These are phyloP conservation scores for Cystobasidium onofrii DNA, from an alignment of 768 basidiomycete genomes.

Conservation along the genomic window DNA sequence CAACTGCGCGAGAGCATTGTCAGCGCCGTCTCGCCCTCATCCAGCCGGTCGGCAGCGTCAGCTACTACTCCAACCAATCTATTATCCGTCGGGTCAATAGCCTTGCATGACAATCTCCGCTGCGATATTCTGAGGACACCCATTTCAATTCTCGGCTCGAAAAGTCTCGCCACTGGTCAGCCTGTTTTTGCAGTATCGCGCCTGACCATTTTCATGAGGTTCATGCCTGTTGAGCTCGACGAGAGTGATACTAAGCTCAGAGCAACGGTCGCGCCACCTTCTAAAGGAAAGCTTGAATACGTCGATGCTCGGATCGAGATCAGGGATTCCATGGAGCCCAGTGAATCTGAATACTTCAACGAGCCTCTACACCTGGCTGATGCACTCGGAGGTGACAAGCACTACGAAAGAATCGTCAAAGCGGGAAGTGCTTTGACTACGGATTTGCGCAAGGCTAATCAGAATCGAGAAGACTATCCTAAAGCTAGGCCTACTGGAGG, in stretches of 20 bases:
- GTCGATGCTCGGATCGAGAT: conserved; percentile 22
- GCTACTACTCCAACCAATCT: background rate
- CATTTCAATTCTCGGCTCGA: background rate
- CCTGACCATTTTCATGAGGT: conserved; percentile 5
- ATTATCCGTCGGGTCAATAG: conserved; percentile 18
- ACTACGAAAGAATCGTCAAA: conserved; percentile 24
- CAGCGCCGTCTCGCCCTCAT: background rate
- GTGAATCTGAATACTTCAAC: background rate
- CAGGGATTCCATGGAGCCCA: conserved; percentile 1
- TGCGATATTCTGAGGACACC: conserved; percentile 26
- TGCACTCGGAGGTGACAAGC: conserved; percentile 12
- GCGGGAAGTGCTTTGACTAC: conserved; percentile 3
- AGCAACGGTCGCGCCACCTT: background rate
- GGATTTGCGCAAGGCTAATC: conserved; percentile 20
- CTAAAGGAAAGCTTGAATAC: conserved; percentile 8
- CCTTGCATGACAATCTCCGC: conserved; percentile 20
- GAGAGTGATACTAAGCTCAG: background rate
- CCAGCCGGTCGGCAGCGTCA: background rate
- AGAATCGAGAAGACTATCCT: conserved; percentile 17
- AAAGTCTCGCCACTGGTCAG: conserved; percentile 12
- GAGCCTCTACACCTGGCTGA: conserved; percentile 23
- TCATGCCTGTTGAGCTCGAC: conserved; percentile 1
- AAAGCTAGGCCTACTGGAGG: conserved; percentile 22
- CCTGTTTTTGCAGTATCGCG: conserved; percentile 15
- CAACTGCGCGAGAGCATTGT: background rate